A percentile compares a stretch with the other conserved stretches of the same genome.
Evolutionary conservation across 2,329 filamentous ascomycete genomes (phyloP).

Genomic region (Lachnellula hyalina): DNA sequence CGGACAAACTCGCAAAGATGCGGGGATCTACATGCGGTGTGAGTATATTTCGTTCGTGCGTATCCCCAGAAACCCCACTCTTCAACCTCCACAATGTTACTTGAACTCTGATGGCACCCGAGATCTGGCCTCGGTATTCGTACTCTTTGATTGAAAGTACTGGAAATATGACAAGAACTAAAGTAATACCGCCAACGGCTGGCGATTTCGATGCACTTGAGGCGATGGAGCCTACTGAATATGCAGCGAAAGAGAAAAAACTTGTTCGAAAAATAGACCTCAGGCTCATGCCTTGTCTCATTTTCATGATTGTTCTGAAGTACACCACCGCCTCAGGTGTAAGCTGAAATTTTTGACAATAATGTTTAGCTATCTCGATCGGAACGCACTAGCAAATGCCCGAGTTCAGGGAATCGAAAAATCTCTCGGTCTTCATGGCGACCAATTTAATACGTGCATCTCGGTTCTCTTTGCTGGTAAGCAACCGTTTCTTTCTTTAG

Average conservation of each 20-base stretch:
- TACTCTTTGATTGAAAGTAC: not conserved
- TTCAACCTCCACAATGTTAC: not conserved
- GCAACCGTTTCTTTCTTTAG: no score
- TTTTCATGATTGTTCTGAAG: constrained; percentile 19
- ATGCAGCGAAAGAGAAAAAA: constrained; percentile 10
- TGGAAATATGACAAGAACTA: not conserved
- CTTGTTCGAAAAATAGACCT: constrained; percentile 16
- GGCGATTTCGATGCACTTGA: constrained; percentile 4
- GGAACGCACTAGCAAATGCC: constrained; percentile 25
- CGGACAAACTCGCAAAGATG: not conserved
- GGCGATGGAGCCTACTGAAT: constrained; percentile 4
- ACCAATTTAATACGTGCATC: constrained; percentile 33
- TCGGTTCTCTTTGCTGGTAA: constrained; percentile 25
- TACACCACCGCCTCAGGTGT: not conserved
- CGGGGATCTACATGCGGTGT: not conserved
- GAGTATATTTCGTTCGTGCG: not conserved
- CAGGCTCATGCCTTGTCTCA: constrained; percentile 17
- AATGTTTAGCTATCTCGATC: constrained; percentile 29
- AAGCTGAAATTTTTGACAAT: not conserved
- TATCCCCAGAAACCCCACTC: not conserved
- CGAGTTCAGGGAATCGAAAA: constrained; percentile 18
- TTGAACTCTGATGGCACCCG: not conserved
- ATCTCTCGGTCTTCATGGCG: constrained; percentile 32
- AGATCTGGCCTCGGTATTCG: not conserved
- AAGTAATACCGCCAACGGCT: not conserved